Conservation (phyloP, 345 rosid genomes). For the Citrus australasica region DNA sequence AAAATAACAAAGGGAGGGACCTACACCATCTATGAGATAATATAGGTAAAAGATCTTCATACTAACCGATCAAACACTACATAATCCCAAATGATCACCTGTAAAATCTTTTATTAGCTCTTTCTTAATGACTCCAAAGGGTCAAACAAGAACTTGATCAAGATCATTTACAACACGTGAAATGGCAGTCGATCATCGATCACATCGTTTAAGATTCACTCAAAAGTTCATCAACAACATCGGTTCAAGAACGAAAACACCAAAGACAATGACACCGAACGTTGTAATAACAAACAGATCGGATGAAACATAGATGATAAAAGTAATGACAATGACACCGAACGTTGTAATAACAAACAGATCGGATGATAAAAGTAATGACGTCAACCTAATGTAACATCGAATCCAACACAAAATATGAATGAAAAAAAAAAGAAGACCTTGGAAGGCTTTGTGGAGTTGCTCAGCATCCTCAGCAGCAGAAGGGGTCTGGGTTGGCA, state of each 20-base stretch:
- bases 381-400: not conserved
- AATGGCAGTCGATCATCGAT: not conserved
- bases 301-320: not conserved
- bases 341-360: not conserved
- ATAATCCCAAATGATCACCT: not conserved
- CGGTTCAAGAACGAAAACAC: not conserved
- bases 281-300: not conserved
- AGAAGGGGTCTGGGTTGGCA: conserved; percentile 59
- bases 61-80: not conserved
- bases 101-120: not conserved
- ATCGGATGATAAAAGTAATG: not conserved
- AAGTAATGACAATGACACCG: not conserved
- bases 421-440: conserved; percentile 19
- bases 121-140: not conserved
- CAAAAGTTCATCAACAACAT: not conserved
- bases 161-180: not conserved
- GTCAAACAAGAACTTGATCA: not conserved
- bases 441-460: conserved; percentile 79
- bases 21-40: no score
- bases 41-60: not conserved
- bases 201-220: not conserved
- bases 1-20: no score
- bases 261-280: not conserved
- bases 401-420: not conserved
- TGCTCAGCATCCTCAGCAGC: conserved; percentile 88